These are phyloP conservation scores for Teunomyces panamensis DNA, from an alignment of 805 yeast species.

Conservation along the genomic window DNA sequence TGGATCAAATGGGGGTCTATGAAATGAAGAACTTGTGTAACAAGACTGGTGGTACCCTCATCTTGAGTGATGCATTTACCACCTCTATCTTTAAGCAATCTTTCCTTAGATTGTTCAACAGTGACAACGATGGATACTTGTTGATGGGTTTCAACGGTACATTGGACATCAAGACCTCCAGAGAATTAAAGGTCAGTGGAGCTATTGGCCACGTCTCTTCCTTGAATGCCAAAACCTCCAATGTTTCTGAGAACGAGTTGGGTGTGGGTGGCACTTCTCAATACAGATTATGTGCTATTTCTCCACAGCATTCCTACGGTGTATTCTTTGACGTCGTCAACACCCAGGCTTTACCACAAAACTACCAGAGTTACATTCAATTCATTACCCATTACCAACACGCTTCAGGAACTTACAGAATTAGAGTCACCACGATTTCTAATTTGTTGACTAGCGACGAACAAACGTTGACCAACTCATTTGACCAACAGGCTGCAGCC, in stretches of 20 bases:
- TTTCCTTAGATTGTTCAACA: conserved; percentile 78
- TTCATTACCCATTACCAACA: conserved; percentile 92
- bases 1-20: conserved; percentile 91
- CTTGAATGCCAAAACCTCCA: conserved; percentile 59
- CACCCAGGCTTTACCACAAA: conserved; percentile 44
- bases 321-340: conserved; percentile 77
- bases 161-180: conserved; percentile 81
- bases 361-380: conserved; percentile 62
- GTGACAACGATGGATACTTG: conserved; percentile 83
- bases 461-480: conserved; percentile 53
- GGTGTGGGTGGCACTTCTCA: conserved; percentile 92
- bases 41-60: conserved; percentile 85
- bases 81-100: conserved; percentile 94
- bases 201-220: conserved; percentile 91
- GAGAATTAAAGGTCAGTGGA: conserved; percentile 87
- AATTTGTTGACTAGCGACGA: conserved; percentile 53
- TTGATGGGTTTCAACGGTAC: conserved; percentile 89
- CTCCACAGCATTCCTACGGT: conserved; percentile 88
- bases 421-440: conserved; percentile 84
- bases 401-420: conserved; percentile 84
- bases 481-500: conserved; percentile 98
- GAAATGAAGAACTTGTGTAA: conserved; percentile 89
- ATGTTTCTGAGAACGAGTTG: conserved; percentile 87
- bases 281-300: conserved; percentile 80
- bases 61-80: conserved; percentile 89